A percentile compares a stretch with the other conserved stretches of the same genome.
These are phyloP conservation scores for Leccinum pachyderme DNA, from an alignment of 1,284 basidiomycete species.

Conservation along the genomic window DNA sequence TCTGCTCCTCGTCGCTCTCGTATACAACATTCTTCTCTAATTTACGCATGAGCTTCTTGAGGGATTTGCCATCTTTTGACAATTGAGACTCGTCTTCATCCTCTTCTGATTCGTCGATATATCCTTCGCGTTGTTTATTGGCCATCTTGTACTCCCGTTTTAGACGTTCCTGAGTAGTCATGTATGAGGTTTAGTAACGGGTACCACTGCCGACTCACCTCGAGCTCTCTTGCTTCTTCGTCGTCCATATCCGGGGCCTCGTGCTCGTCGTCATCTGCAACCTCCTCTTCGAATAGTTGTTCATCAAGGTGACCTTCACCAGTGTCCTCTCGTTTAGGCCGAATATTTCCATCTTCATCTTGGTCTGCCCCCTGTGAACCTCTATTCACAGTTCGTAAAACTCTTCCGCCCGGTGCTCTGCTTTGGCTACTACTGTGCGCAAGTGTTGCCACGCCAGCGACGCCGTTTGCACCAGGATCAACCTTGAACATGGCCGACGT, in stretches of 20 bases:
- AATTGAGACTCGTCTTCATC: constrained; percentile 58
- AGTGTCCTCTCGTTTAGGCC: constrained; percentile 56
- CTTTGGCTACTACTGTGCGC: constrained; percentile 53
- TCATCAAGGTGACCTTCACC: constrained; percentile 79
- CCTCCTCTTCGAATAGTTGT: constrained; percentile 79
- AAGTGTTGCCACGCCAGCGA: constrained; percentile 43
- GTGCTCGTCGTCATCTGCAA: constrained; percentile 85
- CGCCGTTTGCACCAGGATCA: constrained; percentile 47
- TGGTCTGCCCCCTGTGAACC: constrained; percentile 71
- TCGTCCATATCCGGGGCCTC: constrained; percentile 71
- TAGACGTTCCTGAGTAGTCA: constrained; percentile 63
- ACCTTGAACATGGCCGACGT: constrained; percentile 67
- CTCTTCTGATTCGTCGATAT: constrained; percentile 70
- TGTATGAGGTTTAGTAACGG: not conserved
- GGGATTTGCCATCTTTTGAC: constrained; percentile 68
- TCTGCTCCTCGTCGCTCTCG: constrained; percentile 78
- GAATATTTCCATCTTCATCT: constrained; percentile 47
- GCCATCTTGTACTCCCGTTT: constrained; percentile 79
- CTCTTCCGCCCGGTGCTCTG: constrained; percentile 62
- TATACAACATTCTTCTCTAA: constrained; percentile 73
- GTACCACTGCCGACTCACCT: constrained; percentile 45
- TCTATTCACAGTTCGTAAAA: constrained; percentile 61
- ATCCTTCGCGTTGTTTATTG: constrained; percentile 68
- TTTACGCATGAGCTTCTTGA: constrained; percentile 76
- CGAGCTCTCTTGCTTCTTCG: constrained; percentile 83